Conservation (phyloP, 805 yeast genomes). For the Ogataea pini region DNA sequence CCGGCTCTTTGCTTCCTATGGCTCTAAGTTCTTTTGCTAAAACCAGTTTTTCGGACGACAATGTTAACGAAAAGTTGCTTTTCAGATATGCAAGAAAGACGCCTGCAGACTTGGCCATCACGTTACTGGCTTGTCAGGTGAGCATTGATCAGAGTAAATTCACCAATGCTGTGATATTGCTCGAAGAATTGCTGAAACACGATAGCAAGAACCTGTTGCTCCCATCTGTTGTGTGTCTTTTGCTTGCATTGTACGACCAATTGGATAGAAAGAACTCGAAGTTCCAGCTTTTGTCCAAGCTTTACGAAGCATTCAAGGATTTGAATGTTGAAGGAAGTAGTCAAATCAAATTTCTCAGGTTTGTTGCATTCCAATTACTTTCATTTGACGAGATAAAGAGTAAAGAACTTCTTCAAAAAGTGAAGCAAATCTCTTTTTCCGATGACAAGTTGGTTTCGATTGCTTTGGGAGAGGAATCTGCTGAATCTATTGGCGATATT, state of each 20-base stretch:
- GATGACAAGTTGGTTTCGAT: conserved; percentile 26
- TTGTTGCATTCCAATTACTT: conserved; percentile 40
- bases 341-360: conserved; percentile 33
- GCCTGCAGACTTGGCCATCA: conserved; percentile 34
- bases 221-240: conserved; percentile 53
- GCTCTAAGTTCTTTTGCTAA: conserved; percentile 27
- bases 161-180: conserved; percentile 36
- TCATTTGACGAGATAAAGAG: conserved; percentile 37
- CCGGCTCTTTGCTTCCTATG: conserved; percentile 30
- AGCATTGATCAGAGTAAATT: conserved; percentile 32
- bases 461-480: conserved; percentile 20
- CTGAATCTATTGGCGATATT: conserved; percentile 22
- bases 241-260: conserved; percentile 51
- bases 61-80: conserved; percentile 34
- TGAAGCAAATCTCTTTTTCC: conserved; percentile 12
- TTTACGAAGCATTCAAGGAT: conserved; percentile 28
- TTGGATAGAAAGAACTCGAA: conserved; percentile 41
- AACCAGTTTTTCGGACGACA: conserved; percentile 17
- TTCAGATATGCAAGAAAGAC: conserved; percentile 37
- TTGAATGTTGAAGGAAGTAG: conserved; percentile 14
- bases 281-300: conserved; percentile 32
- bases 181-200: conserved; percentile 35
- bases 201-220: conserved; percentile 16
- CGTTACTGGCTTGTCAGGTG: conserved; percentile 39
- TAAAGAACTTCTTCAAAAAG: conserved; percentile 31